Evolutionary conservation across 352 stramenopile species (phyloP).

Genomic region (Achlya hypogyna): DNA sequence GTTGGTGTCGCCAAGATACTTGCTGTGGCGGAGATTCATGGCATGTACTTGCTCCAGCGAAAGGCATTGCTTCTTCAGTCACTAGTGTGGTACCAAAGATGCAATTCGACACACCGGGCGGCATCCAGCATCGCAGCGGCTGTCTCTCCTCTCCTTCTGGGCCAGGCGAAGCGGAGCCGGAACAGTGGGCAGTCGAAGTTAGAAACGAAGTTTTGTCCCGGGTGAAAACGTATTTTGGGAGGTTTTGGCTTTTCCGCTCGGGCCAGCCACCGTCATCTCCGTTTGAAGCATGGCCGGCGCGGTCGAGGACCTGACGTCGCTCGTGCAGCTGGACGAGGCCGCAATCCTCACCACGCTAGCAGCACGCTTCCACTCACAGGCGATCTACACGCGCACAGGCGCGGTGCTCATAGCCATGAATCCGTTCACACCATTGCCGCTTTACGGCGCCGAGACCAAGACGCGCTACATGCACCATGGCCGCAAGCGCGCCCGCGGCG

Average conservation of each 20-base stretch:
- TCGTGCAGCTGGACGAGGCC: conserved; percentile 85
- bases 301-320: conserved; percentile 86
- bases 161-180: no score
- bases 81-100: no score
- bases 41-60: no score
- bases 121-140: no score
- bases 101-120: no score
- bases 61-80: no score
- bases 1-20: no score
- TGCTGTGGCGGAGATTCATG: no score
- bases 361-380: conserved; percentile 69
- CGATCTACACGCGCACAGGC: conserved; percentile 85
- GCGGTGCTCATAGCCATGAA: conserved; percentile 82
- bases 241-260: neutral
- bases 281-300: conserved; percentile 65
- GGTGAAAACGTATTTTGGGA: neutral
- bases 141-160: no score
- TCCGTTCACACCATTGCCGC: conserved; percentile 56
- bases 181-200: no score
- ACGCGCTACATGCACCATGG: conserved; percentile 9
- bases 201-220: no score
- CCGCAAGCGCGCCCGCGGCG: conserved; percentile 34
- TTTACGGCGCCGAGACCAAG: conserved; percentile 66
- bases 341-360: conserved; percentile 84
- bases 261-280: neutral